Evolutionary conservation across 2,329 filamentous ascomycete species (phyloP).

Genomic region (Orbilia oligospora): DNA sequence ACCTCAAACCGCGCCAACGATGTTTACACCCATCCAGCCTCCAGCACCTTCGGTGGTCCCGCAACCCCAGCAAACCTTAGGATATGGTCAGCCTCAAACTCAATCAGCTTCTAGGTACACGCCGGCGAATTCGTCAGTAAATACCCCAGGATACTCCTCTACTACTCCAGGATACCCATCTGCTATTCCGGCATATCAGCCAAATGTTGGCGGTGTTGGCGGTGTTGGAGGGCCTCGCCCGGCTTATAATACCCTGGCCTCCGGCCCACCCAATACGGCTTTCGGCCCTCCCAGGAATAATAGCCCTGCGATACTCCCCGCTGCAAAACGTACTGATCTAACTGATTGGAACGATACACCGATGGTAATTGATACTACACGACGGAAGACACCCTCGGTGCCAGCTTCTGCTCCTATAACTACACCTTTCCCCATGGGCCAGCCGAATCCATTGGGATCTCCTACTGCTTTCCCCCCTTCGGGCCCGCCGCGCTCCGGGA

Average conservation of each 20-base stretch:
- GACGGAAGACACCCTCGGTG: conserved; percentile 81
- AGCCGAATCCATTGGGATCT: conserved; percentile 81
- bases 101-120: conserved; percentile 61
- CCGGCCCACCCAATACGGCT: conserved; percentile 63
- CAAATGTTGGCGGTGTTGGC: conserved; percentile 72
- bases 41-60: background rate
- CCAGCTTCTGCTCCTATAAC: conserved; percentile 74
- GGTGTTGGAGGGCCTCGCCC: conserved; percentile 68
- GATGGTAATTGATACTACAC: conserved; percentile 82
- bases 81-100: conserved; percentile 18
- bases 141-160: conserved; percentile 60
- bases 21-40: conserved; percentile 57
- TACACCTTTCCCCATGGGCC: conserved; percentile 80
- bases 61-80: conserved; percentile 6
- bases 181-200: conserved; percentile 66
- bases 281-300: conserved; percentile 78
- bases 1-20: conserved; percentile 53
- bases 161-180: conserved; percentile 64
- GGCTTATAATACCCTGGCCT: conserved; percentile 9
- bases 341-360: conserved; percentile 96
- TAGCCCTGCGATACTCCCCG: conserved; percentile 78
- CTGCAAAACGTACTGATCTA: conserved; percentile 74
- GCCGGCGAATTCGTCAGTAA: conserved; percentile 65
- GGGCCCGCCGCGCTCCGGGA: too few species aligned
- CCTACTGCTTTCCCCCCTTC: conserved; percentile 82